Evolutionary conservation across 352 stramenopile species (phyloP).

Genomic region (Thraustochytrium sp.): DNA sequence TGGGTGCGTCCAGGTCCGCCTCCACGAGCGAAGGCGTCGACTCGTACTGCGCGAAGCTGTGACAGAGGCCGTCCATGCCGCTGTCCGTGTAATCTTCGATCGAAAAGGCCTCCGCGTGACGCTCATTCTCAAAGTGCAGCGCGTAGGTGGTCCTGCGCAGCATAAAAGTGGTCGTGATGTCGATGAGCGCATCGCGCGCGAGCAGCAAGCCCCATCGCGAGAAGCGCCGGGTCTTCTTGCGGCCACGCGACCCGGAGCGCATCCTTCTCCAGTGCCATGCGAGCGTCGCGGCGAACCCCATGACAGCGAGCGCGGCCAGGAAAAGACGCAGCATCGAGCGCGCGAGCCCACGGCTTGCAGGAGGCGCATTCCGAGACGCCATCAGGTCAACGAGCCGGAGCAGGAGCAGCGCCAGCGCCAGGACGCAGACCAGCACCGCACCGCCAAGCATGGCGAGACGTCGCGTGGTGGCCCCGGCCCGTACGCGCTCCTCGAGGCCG

Average conservation of each 20-base stretch:
- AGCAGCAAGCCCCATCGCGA: background rate
- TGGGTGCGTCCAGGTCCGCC: background rate
- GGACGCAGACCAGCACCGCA: background rate
- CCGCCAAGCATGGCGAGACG: background rate
- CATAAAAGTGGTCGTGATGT: background rate
- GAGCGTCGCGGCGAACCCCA: no score
- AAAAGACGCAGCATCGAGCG: no score
- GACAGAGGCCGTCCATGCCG: conserved; percentile 14
- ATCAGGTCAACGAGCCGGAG: no score
- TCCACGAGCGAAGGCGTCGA: background rate
- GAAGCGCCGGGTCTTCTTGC: no score
- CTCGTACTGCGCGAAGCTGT: background rate
- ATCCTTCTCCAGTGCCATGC: no score
- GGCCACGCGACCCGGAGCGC: no score
- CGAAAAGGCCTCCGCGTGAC: conserved; percentile 18
- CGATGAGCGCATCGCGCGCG: background rate
- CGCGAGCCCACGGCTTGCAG: no score
- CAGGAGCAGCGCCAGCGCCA: no score
- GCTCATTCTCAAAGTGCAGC: background rate
- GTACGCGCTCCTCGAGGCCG: background rate
- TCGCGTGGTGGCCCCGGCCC: background rate
- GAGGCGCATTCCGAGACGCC: no score
- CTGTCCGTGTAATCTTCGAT: background rate
- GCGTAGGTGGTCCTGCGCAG: background rate
- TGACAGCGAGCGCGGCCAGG: no score